Percentiles rank a stretch among this genome's conserved stretches.
Evolutionary conservation across 2,329 filamentous ascomycete species (phyloP).

Genomic region (Fusarium virguliforme): DNA sequence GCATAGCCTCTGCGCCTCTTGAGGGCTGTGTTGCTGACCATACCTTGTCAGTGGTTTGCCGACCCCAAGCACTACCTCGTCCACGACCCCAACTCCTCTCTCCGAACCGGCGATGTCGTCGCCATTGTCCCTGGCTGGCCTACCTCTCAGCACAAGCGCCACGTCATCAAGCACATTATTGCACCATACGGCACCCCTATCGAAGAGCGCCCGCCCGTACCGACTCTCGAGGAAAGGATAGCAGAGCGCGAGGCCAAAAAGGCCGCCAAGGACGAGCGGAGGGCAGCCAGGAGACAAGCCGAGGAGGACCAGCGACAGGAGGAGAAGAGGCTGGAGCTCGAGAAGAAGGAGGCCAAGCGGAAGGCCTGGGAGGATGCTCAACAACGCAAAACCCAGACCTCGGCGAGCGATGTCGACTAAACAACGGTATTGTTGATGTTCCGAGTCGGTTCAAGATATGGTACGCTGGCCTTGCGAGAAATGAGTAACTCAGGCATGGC

Average conservation of each 20-base stretch:
- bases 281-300: slow-evolving; percentile 55
- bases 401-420: slow-evolving; percentile 36
- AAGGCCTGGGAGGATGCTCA: slow-evolving; percentile 47
- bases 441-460: slow-evolving; percentile 14
- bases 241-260: slow-evolving; percentile 69
- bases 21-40: not conserved
- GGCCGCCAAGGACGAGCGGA: slow-evolving; percentile 70
- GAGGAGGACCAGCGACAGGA: slow-evolving; percentile 48
- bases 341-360: slow-evolving; percentile 48
- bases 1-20: not conserved
- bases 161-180: slow-evolving; percentile 83
- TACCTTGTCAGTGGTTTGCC: slow-evolving; percentile 69
- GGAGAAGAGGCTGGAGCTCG: slow-evolving; percentile 48
- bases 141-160: slow-evolving; percentile 76
- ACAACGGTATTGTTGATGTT: slow-evolving; percentile 14
- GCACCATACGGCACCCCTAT: slow-evolving; percentile 77
- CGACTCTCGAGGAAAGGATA: slow-evolving; percentile 74
- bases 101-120: slow-evolving; percentile 82
- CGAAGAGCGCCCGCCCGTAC: slow-evolving; percentile 76
- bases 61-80: slow-evolving; percentile 77
- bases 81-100: slow-evolving; percentile 83
- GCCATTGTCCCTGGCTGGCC: slow-evolving; percentile 78
- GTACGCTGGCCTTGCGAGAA: slow-evolving; percentile 5
- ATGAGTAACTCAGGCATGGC: slow-evolving; percentile 15
- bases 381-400: slow-evolving; percentile 38